Percentiles rank a stretch among this genome's conserved stretches.
Conservation (phyloP, 1,284 basidiomycete species). For the Papiliotrema laurentii region DNA sequence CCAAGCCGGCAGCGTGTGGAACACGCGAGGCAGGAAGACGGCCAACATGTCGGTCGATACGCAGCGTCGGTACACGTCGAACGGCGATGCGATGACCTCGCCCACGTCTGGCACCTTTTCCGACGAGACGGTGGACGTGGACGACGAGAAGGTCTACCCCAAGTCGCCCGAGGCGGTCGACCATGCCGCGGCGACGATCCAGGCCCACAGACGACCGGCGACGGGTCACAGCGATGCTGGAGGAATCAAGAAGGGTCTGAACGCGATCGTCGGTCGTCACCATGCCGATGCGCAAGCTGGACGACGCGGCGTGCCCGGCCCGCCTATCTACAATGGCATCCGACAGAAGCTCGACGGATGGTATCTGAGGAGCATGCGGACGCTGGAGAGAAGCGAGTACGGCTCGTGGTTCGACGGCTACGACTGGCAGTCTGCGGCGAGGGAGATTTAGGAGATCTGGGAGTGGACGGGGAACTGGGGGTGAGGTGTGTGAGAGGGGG, state of each 20-base stretch:
- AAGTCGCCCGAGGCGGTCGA: neutral
- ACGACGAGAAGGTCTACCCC: conserved; percentile 1
- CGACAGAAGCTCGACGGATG: conserved; percentile 38
- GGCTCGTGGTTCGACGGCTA: conserved; percentile 17
- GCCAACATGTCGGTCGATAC: conserved; percentile 5
- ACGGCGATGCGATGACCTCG: neutral
- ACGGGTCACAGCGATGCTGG: neutral
- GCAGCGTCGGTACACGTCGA: conserved; percentile 7
- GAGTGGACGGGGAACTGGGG: too few species aligned
- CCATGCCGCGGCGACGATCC: neutral
- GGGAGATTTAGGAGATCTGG: conserved; percentile 3
- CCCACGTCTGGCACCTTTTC: neutral
- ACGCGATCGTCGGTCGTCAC: conserved; percentile 7
- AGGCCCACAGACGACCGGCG: neutral
- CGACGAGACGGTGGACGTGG: conserved; percentile 1
- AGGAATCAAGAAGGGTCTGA: conserved; percentile 18
- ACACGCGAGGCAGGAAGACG: conserved; percentile 3
- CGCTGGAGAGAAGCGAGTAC: conserved; percentile 23
- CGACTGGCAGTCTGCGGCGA: conserved; percentile 13
- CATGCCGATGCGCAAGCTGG: neutral
- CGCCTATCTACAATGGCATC: conserved; percentile 28
- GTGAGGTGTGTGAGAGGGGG: too few species aligned
- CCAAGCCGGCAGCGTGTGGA: conserved; percentile 10
- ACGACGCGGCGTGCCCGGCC: conserved; percentile 15
- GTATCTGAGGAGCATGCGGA: conserved; percentile 24